phyloP scores from a whole-genome alignment of 139 green algal genomes.

The Deuterostichococcus epilithicus region DNA sequence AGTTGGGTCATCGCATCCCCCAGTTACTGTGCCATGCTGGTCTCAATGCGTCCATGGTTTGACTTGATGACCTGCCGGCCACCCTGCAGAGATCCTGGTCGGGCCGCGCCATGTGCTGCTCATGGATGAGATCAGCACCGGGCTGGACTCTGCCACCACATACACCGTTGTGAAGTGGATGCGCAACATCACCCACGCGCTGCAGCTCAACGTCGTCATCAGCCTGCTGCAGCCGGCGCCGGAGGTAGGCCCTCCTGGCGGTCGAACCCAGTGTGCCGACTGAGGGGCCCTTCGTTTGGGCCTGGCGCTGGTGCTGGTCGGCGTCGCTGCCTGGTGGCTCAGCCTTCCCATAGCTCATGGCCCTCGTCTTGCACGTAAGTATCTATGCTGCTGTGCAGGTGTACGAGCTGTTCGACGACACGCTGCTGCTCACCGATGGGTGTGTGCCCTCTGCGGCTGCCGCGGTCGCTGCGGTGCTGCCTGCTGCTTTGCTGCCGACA shows the following conservation, averaged over 20 bases:
- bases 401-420: slow-evolving; percentile 63
- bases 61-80: too few species aligned
- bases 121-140: slow-evolving; percentile 44
- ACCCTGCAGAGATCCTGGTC: slow-evolving; percentile 50
- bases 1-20: too few species aligned
- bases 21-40: too few species aligned
- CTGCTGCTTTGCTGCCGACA: background rate
- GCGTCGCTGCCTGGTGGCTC: too few species aligned
- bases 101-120: slow-evolving; percentile 33
- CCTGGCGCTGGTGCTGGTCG: too few species aligned
- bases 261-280: background rate
- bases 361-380: too few species aligned
- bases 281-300: too few species aligned
- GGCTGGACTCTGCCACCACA: slow-evolving; percentile 67
- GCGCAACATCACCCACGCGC: slow-evolving; percentile 25
- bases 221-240: slow-evolving; percentile 83
- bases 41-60: too few species aligned
- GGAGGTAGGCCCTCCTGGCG: slow-evolving; percentile 54
- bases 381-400: too few species aligned
- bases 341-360: too few species aligned
- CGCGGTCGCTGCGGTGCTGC: background rate
- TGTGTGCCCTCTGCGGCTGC: background rate
- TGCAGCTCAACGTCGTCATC: slow-evolving; percentile 51
- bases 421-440: slow-evolving; percentile 64
- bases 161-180: slow-evolving; percentile 54